Base-by-base conservation (phyloP, 2,329 filamentous ascomycete species). In the Chrysosphaeria jannelii region DNA sequence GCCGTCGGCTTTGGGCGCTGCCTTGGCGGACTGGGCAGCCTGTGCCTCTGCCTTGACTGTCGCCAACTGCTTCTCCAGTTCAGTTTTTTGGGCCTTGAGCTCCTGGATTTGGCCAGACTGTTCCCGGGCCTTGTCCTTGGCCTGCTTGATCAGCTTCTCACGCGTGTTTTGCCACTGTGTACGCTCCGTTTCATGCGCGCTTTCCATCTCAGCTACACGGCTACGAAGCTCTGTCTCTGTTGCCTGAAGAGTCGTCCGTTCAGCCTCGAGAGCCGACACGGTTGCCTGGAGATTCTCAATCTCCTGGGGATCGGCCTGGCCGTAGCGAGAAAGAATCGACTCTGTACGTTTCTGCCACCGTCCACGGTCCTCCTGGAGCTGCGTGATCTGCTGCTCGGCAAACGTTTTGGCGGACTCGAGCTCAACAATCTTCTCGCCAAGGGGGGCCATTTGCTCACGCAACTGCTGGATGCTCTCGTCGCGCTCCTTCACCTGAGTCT, bases 271-370 rank as follows among this genome's bases (percentile, higher is more conserved):
- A 2, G 47, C 47, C 5, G 61, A 47, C 25, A 91, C 59, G 28
- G 67, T 66, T 37, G 71, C 63, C 47, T 85, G 90, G 27, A 97
- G 56, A 28, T 70, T 66, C 35, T 93, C 81, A 39, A 91, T 59
- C 38, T 93, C 81, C 3, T 74, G 75, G 20, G 85, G 81, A 38
- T 97, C 85, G 24, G 88, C 75, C 26, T 81, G 74, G 34, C 90
- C 79, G 38, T 93, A 91, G 40, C 90, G 91, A 33, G 76, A 78
- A 23, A 97, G 59, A 30, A 97, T 91, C 34, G 88, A 75, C 39
- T 93, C 78, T 2, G 78, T 88, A 13, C 85, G 69, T 50, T 91
- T 81, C 44, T 90, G 78, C 74, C 81, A 91, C 27, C 75, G 63
- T 39, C 93, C 81, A 10, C 85, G 68, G 39, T 93, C 81, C 35